Percentiles rank a stretch among this genome's conserved stretches.
Conservation (phyloP, 2,329 filamentous ascomycete genomes). For the Fusarium sp. region DNA sequence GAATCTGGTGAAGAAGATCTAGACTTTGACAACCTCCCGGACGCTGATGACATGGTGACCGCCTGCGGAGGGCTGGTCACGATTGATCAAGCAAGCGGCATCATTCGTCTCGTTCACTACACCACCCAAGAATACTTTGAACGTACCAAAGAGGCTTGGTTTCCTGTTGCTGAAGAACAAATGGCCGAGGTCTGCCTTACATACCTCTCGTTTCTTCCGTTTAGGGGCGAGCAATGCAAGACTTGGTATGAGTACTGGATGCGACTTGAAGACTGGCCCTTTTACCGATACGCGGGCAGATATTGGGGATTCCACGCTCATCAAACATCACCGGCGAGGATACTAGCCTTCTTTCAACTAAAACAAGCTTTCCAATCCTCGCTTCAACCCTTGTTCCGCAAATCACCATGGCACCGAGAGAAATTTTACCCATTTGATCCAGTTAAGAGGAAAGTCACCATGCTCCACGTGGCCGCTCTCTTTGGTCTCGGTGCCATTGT, state of each 20-base stretch:
- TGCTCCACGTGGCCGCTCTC: too few relatives aligned
- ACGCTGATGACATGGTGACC: conserved; percentile 48
- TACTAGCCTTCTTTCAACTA: background rate
- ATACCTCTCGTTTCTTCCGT: conserved; percentile 49
- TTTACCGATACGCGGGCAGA: background rate
- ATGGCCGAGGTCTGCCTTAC: conserved; percentile 50
- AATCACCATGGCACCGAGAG: too few relatives aligned
- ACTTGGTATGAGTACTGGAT: background rate
- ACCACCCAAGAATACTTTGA: conserved; percentile 59
- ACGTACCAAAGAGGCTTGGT: conserved; percentile 40
- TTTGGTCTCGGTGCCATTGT: too few relatives aligned
- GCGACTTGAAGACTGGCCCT: background rate
- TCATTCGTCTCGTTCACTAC: conserved; percentile 58
- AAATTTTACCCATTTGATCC: too few relatives aligned
- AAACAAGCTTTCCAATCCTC: background rate
- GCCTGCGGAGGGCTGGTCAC: conserved; percentile 56
- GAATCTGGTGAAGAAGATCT: conserved; percentile 42
- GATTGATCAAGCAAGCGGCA: conserved; percentile 50
- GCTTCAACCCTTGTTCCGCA: background rate
- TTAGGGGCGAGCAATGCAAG: conserved; percentile 23
- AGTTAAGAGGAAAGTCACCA: too few relatives aligned
- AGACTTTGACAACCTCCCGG: conserved; percentile 49
- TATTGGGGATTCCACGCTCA: background rate
- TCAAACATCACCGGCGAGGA: background rate
- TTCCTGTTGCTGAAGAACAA: conserved; percentile 45